phyloP scores from a whole-genome alignment of 768 basidiomycete genomes.

The Myochromella boudieri region DNA sequence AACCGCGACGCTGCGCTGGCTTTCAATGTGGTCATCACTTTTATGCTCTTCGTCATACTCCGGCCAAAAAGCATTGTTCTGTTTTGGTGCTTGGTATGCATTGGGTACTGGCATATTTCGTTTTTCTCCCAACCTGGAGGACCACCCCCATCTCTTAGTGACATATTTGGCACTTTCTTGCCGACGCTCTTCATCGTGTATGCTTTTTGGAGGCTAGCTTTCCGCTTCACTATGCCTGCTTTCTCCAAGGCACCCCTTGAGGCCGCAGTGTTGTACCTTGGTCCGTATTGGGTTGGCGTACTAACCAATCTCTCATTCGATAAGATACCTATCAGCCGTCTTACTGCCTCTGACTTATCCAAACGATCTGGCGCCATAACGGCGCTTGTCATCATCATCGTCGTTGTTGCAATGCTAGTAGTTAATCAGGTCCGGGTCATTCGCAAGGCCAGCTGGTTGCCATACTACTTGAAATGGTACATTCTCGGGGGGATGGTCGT shows the following conservation, averaged over 20 bases:
- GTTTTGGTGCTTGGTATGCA: slow-evolving; percentile 78
- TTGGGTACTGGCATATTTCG: slow-evolving; percentile 83
- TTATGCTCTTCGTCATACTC: slow-evolving; percentile 67
- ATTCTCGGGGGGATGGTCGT: slow-evolving; percentile 62
- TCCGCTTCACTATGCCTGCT: slow-evolving; percentile 71
- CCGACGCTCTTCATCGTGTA: slow-evolving; percentile 78
- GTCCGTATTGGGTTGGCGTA: slow-evolving; percentile 77
- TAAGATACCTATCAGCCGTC: slow-evolving; percentile 73
- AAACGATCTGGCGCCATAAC: slow-evolving; percentile 66
- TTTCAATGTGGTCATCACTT: slow-evolving; percentile 70
- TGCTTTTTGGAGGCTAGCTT: slow-evolving; percentile 74
- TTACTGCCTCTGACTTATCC: slow-evolving; percentile 67
- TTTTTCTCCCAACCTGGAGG: slow-evolving; percentile 75
- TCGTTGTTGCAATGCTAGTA: slow-evolving; percentile 58
- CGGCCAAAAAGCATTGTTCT: slow-evolving; percentile 67
- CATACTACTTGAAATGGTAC: slow-evolving; percentile 77
- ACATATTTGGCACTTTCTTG: slow-evolving; percentile 76
- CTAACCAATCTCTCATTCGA: slow-evolving; percentile 71
- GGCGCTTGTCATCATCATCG: slow-evolving; percentile 65
- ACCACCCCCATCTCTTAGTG: slow-evolving; percentile 65
- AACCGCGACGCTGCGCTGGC: slow-evolving; percentile 67
- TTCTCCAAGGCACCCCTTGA: slow-evolving; percentile 73
- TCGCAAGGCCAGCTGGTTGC: slow-evolving; percentile 82
- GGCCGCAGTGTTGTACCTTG: slow-evolving; percentile 69
- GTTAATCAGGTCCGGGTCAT: slow-evolving; percentile 82